Evolutionary conservation across 352 stramenopile genomes (phyloP), one percentile per base, ranked within the genome.

Genomic region (Globisporangium nagaii): DNA sequence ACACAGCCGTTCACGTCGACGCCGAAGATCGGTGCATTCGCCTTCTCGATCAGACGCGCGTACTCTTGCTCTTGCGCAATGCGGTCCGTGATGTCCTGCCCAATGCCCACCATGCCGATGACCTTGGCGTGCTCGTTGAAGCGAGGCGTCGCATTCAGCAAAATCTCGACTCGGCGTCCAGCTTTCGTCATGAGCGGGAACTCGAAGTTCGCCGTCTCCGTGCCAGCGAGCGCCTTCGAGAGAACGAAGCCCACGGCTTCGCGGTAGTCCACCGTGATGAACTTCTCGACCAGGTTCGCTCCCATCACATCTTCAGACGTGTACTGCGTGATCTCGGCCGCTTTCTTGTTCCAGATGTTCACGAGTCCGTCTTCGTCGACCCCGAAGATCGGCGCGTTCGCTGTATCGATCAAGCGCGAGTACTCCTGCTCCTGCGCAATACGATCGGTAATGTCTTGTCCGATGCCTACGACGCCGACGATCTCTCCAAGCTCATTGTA

Each of bases 321-420:
- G 62, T 96, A 98, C 60, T 96, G 88, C 34, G 90, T 97, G 52
- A 94, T 91, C 24, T 94, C 81, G 9, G 80, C 81, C 9, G 88
- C 86, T 58, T 96, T 97, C 42, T 96, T 82, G 62, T 98, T 96
- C 86, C 86, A 96, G 56, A 95, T 95, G 47, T 93, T 93, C 8
- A 96, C 86, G 19, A 63, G 61, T 4, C 85, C 83, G 34, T 95
- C 68, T 27, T 67, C 62, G 52, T 96, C 84, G 15, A 96, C 83
- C 31, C 87, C 89, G 45, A 97, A 96, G 42, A 96, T 96, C 19
- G 88, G 85, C 0, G 86, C 83, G 45, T 97, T 96, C 0, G 89
- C 87, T 4, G 81, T 96, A 43, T 97, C 89, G 55, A 97, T 95
- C 19, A 97, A 50, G 4, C 85, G 71, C 1, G 68, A 70, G 54